Conservation (phyloP, 768 basidiomycete species). For the Amylocystis lapponica region DNA sequence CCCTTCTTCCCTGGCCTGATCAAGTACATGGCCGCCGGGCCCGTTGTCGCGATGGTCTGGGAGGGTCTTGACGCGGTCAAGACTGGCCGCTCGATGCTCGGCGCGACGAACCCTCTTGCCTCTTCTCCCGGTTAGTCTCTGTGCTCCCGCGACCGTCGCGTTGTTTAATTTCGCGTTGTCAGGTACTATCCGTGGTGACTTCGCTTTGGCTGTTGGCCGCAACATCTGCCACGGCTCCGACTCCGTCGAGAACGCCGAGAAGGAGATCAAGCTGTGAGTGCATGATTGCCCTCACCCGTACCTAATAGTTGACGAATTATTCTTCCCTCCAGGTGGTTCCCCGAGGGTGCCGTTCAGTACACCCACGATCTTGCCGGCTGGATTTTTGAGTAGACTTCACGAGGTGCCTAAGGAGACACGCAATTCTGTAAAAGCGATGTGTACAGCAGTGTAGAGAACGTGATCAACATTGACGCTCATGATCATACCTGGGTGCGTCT, state of each 20-base stretch:
- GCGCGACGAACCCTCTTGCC: conserved; percentile 92
- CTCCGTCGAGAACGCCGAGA: conserved; percentile 83
- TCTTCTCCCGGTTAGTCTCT: conserved; percentile 69
- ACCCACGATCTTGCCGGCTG: conserved; percentile 55
- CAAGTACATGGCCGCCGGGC: conserved; percentile 94
- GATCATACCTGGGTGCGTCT: not conserved
- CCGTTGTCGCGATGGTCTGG: conserved; percentile 95
- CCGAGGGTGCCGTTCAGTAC: conserved; percentile 76
- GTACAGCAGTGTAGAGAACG: not conserved
- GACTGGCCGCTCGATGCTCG: conserved; percentile 94
- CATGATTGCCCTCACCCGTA: not conserved
- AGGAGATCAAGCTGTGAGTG: conserved; percentile 88
- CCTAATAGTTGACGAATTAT: not conserved
- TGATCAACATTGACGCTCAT: not conserved
- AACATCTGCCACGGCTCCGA: conserved; percentile 94
- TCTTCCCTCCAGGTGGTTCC: conserved; percentile 71
- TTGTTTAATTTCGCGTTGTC: not conserved
- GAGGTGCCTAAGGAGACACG: conserved; percentile 5
- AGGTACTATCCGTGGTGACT: conserved; percentile 97
- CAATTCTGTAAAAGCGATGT: conserved; percentile 1
- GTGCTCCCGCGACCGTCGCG: not conserved
- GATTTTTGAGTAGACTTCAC: conserved; percentile 67
- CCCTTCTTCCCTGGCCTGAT: conserved; percentile 94
- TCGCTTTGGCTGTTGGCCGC: conserved; percentile 87
- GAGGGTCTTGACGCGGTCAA: conserved; percentile 92